phyloP scores from a whole-genome alignment of 352 stramenopile genomes.

The Phytophthora palmivora region DNA sequence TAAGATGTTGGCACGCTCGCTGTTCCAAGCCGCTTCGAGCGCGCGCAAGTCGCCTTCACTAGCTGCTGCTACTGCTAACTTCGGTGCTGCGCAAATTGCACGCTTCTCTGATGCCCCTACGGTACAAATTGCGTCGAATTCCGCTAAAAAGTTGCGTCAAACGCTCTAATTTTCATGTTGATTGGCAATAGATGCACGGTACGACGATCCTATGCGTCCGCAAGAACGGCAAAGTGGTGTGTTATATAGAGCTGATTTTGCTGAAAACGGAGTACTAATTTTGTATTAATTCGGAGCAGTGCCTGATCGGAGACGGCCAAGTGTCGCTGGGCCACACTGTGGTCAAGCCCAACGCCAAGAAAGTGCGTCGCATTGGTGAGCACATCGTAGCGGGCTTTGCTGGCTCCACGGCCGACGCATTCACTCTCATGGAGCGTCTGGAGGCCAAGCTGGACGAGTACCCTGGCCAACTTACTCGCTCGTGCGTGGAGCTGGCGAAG shows the following conservation, averaged over 20 bases:
- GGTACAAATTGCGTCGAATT: constrained; percentile 30
- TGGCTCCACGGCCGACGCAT: constrained; percentile 97
- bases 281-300: constrained; percentile 37
- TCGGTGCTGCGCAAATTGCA: constrained; percentile 27
- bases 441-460: constrained; percentile 99
- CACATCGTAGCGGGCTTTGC: constrained; percentile 97
- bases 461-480: constrained; percentile 95
- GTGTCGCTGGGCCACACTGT: constrained; percentile 96
- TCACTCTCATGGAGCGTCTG: constrained; percentile 98
- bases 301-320: constrained; percentile 98
- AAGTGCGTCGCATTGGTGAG: constrained; percentile 96
- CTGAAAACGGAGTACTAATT: neutral
- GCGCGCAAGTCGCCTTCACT: constrained; percentile 21
- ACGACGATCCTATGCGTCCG: constrained; percentile 99
- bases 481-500: constrained; percentile 99
- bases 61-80: constrained; percentile 21
- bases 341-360: constrained; percentile 98
- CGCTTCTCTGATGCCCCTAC: constrained; percentile 66
- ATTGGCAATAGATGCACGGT: constrained; percentile 82
- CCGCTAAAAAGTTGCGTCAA: neutral
- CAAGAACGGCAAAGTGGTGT: constrained; percentile 97
- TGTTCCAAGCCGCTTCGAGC: constrained; percentile 50
- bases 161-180: neutral
- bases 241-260: constrained; percentile 11
- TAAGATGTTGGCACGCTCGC: constrained; percentile 71